Evolutionary conservation across 2,329 filamentous ascomycete species (phyloP), one percentile per base, ranked within the genome.

Genomic region (Microsporum canis): DNA sequence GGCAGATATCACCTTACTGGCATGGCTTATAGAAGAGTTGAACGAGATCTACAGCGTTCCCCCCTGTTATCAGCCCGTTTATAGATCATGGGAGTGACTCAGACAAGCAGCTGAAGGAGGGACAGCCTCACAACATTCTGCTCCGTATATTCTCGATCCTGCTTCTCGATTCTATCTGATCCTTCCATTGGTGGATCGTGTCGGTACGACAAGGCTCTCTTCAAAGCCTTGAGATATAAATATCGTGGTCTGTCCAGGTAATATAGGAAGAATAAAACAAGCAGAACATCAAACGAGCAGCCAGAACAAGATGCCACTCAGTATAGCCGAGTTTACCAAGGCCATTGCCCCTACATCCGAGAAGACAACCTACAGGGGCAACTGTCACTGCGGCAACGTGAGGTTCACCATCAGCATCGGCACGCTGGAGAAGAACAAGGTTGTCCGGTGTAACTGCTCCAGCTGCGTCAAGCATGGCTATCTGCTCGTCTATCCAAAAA

Each of bases 401-500:
- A 61, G 60, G 5, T 70, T 65, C 57, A 63, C 60, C 7, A 58
- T 68, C 17, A 33, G 53, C 3, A 60, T 65, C 3, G 64, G 65
- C n/a, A 51, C 63, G 3, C 60, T 68, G 14, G 61, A 67, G n/a
- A 53, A 64, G 17, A 36, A 63, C 31, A 60, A 63, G 41, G 59
- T 66, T 7, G 63, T 66, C 7, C 41, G 49, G 12, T 70, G 68
- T 45, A 67, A 68, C 51, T 70, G 68, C 60, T 68, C 65, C 56
- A 58, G 67, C 38, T 70, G 68, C 61, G 63, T 64, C 17, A 56
- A 59, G 17, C 61, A 64, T 23, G 64, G 64, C 17, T 65, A 65
- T 33, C 31, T 63, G 34, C 53, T 63, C 33, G 55, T 80, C 17
- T 80, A 79, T 66, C 71, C 73, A 17, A 59, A 49, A 31, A 49